Conservation (phyloP, 1,284 basidiomycete genomes). For the Vanrija pseudolonga region DNA sequence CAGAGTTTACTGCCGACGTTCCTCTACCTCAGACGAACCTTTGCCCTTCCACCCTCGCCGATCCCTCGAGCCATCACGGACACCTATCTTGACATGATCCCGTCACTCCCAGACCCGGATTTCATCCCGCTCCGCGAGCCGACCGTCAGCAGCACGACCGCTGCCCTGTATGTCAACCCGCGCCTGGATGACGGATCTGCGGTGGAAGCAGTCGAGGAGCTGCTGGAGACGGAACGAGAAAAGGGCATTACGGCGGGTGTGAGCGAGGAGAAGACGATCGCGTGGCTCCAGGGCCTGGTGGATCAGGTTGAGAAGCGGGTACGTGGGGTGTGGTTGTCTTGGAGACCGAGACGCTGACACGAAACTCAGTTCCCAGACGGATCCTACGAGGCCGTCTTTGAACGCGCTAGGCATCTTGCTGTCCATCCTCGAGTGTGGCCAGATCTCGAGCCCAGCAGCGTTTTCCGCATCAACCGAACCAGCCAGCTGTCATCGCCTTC, state of each 20-base stretch:
- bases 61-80: conserved; percentile 28
- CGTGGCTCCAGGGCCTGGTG: conserved; percentile 27
- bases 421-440: conserved; percentile 15
- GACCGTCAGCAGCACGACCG: conserved; percentile 43
- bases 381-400: conserved; percentile 37
- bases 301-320: conserved; percentile 38
- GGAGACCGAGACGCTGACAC: conserved; percentile 5
- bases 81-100: conserved; percentile 37
- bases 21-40: conserved; percentile 36
- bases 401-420: conserved; percentile 21
- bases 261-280: conserved; percentile 23
- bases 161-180: conserved; percentile 46
- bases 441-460: not conserved
- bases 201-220: conserved; percentile 37
- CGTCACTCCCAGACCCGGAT: conserved; percentile 41
- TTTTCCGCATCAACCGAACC: too few species aligned
- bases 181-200: conserved; percentile 36
- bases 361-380: conserved; percentile 40
- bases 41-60: conserved; percentile 31
- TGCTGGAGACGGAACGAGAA: conserved; percentile 45
- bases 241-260: conserved; percentile 43
- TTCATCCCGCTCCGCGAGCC: conserved; percentile 38
- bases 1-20: conserved; percentile 34
- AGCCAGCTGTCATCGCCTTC: too few species aligned
- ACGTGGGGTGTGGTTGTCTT: conserved; percentile 9